Evolutionary conservation across 2,329 filamentous ascomycete genomes (phyloP), one percentile per base, ranked within the genome.

Genomic region (Botrytis tulipae): DNA sequence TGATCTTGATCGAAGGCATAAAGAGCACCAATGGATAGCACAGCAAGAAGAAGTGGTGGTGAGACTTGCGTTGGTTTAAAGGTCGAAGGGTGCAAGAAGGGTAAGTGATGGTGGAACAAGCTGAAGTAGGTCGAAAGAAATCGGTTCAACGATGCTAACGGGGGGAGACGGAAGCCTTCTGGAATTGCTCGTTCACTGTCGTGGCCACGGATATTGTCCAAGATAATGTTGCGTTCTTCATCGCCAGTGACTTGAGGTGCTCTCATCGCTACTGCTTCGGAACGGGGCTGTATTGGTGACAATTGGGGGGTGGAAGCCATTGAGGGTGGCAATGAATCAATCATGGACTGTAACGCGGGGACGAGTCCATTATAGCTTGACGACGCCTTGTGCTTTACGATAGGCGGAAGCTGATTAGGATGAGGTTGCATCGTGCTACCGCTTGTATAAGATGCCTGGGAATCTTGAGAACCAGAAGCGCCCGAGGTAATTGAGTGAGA

Each of bases 1-100:
- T 97, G 93, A 79, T 98, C 95, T 81, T 97, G 94, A 80, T 98
- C 95, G 82, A 98, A 98, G 25, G 95, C 95, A 83, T 98, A 98
- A 32, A 99, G 85, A 16, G 96, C 95, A 79, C 96, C 96, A 76
- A 99, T 98, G 40, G 96, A 98, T 70, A 99, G 86, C 25, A 98
- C 93, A 0, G 95, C 94, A 61, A 98, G 87, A 46, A 99, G 85
- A 14, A 99, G 86, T 32, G 96, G 91, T 20, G 95, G 91, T 63
- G 95, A 93, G 7, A 92, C 89, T 77, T 91, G 87, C 7, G 92
- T 92, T 5, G 95, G 93, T 76, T 91, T 89, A 84, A 98, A 98
- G 0, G 96, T 97, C 25, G 93, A 90, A 62, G 95, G 95, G 81
- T 99, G 96, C 81, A 99, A 84, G 85, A 99, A 98, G 1, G 96